Conservation (phyloP, 2,329 filamentous ascomycete species). For the Ceratocystis huliohia region DNA sequence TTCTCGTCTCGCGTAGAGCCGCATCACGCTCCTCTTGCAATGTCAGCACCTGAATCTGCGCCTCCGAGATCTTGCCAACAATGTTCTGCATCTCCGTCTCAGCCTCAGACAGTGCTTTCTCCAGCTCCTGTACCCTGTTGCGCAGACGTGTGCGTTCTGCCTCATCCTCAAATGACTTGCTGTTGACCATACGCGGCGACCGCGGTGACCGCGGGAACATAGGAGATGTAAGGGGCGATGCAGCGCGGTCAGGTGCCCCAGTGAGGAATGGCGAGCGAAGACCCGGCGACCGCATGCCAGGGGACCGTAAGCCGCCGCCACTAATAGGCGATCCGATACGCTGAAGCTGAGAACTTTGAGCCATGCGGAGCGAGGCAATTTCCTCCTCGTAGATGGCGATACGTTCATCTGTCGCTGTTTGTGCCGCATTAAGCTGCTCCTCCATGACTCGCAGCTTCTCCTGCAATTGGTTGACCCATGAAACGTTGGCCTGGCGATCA, state of each 20-base stretch:
- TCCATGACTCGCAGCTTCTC: slow-evolving; percentile 67
- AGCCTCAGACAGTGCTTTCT: slow-evolving; percentile 48
- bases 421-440: slow-evolving; percentile 68
- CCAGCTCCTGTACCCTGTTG: slow-evolving; percentile 68
- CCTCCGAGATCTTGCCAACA: slow-evolving; percentile 63
- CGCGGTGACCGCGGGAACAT: slow-evolving; percentile 31
- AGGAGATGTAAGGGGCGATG: slow-evolving; percentile 28
- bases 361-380: slow-evolving; percentile 60
- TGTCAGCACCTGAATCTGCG: slow-evolving; percentile 72
- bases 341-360: slow-evolving; percentile 61
- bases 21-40: slow-evolving; percentile 64
- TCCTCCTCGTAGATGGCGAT: slow-evolving; percentile 79
- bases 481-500: slow-evolving; percentile 67
- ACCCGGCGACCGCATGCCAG: slow-evolving; percentile 14
- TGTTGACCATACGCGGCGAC: slow-evolving; percentile 39
- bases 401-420: slow-evolving; percentile 74
- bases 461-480: slow-evolving; percentile 75
- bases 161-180: slow-evolving; percentile 58
- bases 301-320: slow-evolving; percentile 26
- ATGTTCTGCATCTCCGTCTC: slow-evolving; percentile 76
- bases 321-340: slow-evolving; percentile 32
- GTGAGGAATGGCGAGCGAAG: slow-evolving; percentile 23
- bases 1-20: slow-evolving; percentile 57
- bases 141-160: slow-evolving; percentile 64
- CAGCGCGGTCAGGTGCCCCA: slow-evolving; percentile 22